phyloP scores from a whole-genome alignment of 2,329 filamentous ascomycete species.

The Penicillium sp. region DNA sequence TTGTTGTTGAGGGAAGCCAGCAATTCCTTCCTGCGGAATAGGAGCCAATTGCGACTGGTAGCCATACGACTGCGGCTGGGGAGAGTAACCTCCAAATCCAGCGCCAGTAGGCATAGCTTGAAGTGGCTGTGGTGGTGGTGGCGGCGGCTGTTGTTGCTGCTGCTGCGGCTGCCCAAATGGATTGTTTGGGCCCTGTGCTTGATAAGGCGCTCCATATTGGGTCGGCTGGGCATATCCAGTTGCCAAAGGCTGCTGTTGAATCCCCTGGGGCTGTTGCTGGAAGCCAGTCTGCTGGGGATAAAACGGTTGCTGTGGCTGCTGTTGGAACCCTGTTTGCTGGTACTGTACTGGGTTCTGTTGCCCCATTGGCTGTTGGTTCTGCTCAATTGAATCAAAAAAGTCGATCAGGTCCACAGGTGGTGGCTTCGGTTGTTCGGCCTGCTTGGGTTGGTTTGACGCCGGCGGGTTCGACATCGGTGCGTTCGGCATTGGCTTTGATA shows the following conservation, averaged over 20 bases:
- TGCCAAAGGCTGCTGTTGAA: constrained; percentile 37
- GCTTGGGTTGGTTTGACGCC: constrained; percentile 29
- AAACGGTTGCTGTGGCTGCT: constrained; percentile 38
- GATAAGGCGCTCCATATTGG: constrained; percentile 27
- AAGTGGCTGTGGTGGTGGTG: constrained; percentile 50
- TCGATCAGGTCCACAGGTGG: constrained; percentile 75
- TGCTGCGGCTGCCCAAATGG: constrained; percentile 37
- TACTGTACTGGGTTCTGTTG: constrained; percentile 43
- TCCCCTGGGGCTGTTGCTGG: constrained; percentile 32
- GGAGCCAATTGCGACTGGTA: constrained; percentile 45
- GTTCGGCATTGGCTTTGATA: constrained; percentile 16
- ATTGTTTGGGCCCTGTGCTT: constrained; percentile 32
- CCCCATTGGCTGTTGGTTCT: constrained; percentile 73
- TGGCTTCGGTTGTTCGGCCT: constrained; percentile 37
- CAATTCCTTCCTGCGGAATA: constrained; percentile 52
- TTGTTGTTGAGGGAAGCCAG: constrained; percentile 46
- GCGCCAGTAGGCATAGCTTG: constrained; percentile 68
- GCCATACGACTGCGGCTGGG: constrained; percentile 62
- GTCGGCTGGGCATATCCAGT: constrained; percentile 25
- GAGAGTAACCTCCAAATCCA: constrained; percentile 79
- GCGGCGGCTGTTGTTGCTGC: constrained; percentile 26
- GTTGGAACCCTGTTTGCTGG: constrained; percentile 38
- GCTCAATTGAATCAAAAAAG: constrained; percentile 91
- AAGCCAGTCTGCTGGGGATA: constrained; percentile 43
- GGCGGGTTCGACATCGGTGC: constrained; percentile 18